These are phyloP conservation scores for Aphanoascus verrucosus DNA, from an alignment of 2,329 filamentous ascomycete genomes.

Conservation along the genomic window DNA sequence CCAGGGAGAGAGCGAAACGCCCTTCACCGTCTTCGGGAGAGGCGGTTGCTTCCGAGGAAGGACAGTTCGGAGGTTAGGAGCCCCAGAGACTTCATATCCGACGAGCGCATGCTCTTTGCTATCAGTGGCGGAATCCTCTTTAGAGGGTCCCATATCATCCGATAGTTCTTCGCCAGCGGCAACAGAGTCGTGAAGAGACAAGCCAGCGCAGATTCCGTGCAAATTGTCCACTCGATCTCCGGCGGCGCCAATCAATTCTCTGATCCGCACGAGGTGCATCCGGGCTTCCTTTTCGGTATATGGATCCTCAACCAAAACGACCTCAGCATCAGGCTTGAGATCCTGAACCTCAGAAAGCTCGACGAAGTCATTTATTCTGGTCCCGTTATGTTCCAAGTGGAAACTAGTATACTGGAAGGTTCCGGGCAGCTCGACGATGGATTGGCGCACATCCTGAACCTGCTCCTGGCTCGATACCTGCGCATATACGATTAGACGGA, in stretches of 20 bases:
- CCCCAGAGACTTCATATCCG: conserved; percentile 66
- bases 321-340: conserved; percentile 63
- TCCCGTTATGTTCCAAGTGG: conserved; percentile 81
- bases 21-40: conserved; percentile 82
- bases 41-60: conserved; percentile 56
- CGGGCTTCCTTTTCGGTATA: conserved; percentile 98
- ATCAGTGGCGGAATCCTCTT: conserved; percentile 29
- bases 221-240: conserved; percentile 79
- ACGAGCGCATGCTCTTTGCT: conserved; percentile 47
- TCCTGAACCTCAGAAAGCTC: conserved; percentile 81
- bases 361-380: conserved; percentile 89
- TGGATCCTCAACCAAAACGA: conserved; percentile 79
- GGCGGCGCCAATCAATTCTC: conserved; percentile 86
- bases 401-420: conserved; percentile 98
- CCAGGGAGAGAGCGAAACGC: conserved; percentile 81
- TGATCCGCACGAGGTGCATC: conserved; percentile 80
- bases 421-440: conserved; percentile 82
- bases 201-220: conserved; percentile 72
- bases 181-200: conserved; percentile 78
- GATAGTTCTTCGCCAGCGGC: conserved; percentile 35
- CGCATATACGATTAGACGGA: conserved; percentile 19
- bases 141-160: conserved; percentile 23
- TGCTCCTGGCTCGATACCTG: conserved; percentile 89
- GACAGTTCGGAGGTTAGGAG: conserved; percentile 58
- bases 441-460: conserved; percentile 92